Evolutionary conservation across 1,139 yeast genomes (phyloP), one percentile per base, ranked within the genome.

Genomic region (Suhomyces atakaporum): DNA sequence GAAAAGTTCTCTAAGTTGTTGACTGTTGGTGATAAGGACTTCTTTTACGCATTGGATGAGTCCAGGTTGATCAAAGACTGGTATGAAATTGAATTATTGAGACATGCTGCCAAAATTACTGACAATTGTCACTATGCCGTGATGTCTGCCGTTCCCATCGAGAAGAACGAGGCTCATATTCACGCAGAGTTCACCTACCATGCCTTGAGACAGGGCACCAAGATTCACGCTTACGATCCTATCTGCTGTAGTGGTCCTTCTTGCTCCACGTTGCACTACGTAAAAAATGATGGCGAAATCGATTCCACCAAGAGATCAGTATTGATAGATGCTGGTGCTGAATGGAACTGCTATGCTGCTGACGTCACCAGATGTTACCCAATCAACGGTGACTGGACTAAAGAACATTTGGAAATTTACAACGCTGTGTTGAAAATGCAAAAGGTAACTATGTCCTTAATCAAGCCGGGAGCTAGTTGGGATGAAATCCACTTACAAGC

Each of bases 311-410:
- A 77, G 42, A 57, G 59, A 35, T 75, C 92, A 4, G 75, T 92
- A 9, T 73, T 92, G 43, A 82, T 92, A 42, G 98, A 92, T 63
- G 97, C 97, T 5, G 98, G 98, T 35, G 96, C 96, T 6, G 97
- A 90, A 66, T 90, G 97, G 96, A 77, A 79, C 45, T 79, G 88
- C 55, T 92, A 92, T 60, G 92, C 96, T 4, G 75, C 90, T 32
- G 98, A 92, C 57, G 96, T 92, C 33, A 92, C 98, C 13, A 77
- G 98, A 58, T 85, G 95, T 56, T 92, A 89, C 77, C 98, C 98
- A 15, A 79, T 89, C 42, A 75, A 72, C 46, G 98, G 98, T 7
- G 81, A 82, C 43, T 92, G 96, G 90, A 77, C 92, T 9, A 75
- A 75, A 46, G 97, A 92, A 56, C 94, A 90, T 49, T 75, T 86